phyloP scores from a whole-genome alignment of 805 yeast genomes.

The Suhomyces emberorum region DNA sequence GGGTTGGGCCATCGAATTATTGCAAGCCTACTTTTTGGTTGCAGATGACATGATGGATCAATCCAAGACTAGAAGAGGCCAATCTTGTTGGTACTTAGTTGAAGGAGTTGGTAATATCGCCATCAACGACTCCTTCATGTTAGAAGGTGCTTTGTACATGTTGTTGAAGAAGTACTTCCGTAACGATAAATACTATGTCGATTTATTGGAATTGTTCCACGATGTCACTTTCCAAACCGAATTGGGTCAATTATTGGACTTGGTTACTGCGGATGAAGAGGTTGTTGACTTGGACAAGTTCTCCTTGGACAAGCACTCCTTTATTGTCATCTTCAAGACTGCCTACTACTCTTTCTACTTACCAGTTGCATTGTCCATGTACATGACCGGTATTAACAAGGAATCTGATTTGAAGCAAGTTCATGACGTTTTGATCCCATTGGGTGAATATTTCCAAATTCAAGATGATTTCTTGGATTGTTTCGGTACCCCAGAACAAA shows the following conservation, averaged over 20 bases:
- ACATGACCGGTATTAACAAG: conserved; percentile 73
- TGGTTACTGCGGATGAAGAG: conserved; percentile 97
- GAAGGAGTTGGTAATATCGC: conserved; percentile 88
- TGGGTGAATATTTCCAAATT: conserved; percentile 98
- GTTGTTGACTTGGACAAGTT: conserved; percentile 85
- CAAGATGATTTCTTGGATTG: conserved; percentile 97
- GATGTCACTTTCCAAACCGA: conserved; percentile 98
- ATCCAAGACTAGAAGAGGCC: conserved; percentile 95
- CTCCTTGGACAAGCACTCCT: conserved; percentile 84
- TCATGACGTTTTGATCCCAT: conserved; percentile 79
- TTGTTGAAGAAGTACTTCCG: conserved; percentile 87
- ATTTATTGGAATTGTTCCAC: conserved; percentile 89
- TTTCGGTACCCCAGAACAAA: conserved; percentile 95
- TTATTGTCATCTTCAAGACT: conserved; percentile 93
- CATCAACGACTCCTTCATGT: conserved; percentile 94
- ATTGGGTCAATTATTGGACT: conserved; percentile 91
- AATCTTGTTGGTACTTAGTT: conserved; percentile 93
- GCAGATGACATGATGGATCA: conserved; percentile 99
- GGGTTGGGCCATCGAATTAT: conserved; percentile 93
- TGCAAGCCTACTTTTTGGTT: conserved; percentile 95
- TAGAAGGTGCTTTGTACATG: conserved; percentile 90
- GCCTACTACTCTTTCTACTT: conserved; percentile 96
- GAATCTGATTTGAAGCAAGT: conserved; percentile 84
- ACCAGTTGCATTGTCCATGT: conserved; percentile 97
- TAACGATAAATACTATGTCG: conserved; percentile 77